Conservation (phyloP, 768 basidiomycete genomes). For the Clavaria fumosa region DNA sequence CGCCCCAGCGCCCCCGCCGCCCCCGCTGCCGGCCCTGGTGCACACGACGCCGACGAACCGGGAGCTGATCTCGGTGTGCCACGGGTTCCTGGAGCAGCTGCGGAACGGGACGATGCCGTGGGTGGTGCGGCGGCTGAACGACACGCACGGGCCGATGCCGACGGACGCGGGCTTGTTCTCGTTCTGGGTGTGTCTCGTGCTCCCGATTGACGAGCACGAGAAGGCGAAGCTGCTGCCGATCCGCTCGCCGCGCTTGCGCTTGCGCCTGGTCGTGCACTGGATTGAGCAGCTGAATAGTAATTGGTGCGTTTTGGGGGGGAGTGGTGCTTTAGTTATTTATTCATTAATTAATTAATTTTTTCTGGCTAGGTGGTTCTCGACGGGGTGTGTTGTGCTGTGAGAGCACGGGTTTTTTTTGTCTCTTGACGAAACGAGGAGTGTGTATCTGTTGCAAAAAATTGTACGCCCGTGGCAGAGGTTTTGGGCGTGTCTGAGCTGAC, state of each 20-base stretch:
- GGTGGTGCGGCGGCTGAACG: slow-evolving; percentile 78
- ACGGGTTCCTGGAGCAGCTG: slow-evolving; percentile 17
- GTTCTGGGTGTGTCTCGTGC: slow-evolving; percentile 82
- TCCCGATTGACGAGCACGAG: slow-evolving; percentile 85
- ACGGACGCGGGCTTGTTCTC: slow-evolving; percentile 54
- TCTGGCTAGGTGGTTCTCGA: slow-evolving; percentile 56
- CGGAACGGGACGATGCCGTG: slow-evolving; percentile 71
- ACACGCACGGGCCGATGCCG: slow-evolving; percentile 67
- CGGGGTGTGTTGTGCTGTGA: slow-evolving; percentile 39
- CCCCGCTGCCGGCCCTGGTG: too few species aligned
- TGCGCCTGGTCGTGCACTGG: slow-evolving; percentile 86
- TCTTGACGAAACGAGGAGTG: too few species aligned
- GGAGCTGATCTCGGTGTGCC: slow-evolving; percentile 8
- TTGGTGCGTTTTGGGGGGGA: slow-evolving; percentile 25
- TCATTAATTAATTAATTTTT: slow-evolving; percentile 16
- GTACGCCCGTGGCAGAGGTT: too few species aligned
- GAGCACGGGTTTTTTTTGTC: too few species aligned
- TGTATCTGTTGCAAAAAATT: too few species aligned
- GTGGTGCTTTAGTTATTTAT: slow-evolving; percentile 15
- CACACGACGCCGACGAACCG: slow-evolving; percentile 3
- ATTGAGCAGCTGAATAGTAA: slow-evolving; percentile 55
- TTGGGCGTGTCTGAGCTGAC: too few species aligned
- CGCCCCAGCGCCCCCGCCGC: slow-evolving; percentile 7
- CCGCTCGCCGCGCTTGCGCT: slow-evolving; percentile 56
- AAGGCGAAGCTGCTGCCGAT: slow-evolving; percentile 79